phyloP scores from a whole-genome alignment of 2,329 filamentous ascomycete species.

The Zelopaecilomyces penicillatus region DNA sequence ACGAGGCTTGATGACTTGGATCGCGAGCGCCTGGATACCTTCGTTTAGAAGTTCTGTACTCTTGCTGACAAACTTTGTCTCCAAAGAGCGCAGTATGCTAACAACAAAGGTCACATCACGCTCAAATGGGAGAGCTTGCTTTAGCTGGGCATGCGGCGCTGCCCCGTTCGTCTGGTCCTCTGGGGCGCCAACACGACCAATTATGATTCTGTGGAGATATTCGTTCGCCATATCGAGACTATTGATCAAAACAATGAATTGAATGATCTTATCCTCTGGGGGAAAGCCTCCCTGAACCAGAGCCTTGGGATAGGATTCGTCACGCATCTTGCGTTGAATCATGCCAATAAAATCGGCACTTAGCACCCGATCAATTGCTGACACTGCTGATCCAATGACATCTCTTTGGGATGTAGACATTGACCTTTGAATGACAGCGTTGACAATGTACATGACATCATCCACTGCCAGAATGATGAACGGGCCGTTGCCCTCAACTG shows the following conservation, averaged over 20 bases:
- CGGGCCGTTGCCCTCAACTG: conserved; percentile 69
- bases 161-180: conserved; percentile 27
- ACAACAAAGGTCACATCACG: conserved; percentile 65
- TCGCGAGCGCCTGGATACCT: conserved; percentile 76
- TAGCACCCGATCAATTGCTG: conserved; percentile 71
- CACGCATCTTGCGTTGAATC: conserved; percentile 95
- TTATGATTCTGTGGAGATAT: conserved; percentile 81
- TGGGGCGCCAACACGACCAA: conserved; percentile 48
- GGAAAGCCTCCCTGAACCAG: conserved; percentile 71
- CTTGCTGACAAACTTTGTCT: conserved; percentile 66
- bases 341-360: conserved; percentile 89
- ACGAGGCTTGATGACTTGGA: conserved; percentile 76
- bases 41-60: conserved; percentile 75
- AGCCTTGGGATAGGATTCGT: conserved; percentile 84
- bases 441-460: conserved; percentile 99
- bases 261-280: conserved; percentile 78
- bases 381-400: conserved; percentile 69
- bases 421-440: conserved; percentile 78
- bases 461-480: conserved; percentile 94
- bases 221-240: conserved; percentile 88
- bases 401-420: conserved; percentile 77
- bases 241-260: conserved; percentile 90
- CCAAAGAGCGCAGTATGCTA: conserved; percentile 59
- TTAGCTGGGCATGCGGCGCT: conserved; percentile 37
- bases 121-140: conserved; percentile 69